Conservation (phyloP, 495 filamentous ascomycete species). For the Penicillium simplicissimum region DNA sequence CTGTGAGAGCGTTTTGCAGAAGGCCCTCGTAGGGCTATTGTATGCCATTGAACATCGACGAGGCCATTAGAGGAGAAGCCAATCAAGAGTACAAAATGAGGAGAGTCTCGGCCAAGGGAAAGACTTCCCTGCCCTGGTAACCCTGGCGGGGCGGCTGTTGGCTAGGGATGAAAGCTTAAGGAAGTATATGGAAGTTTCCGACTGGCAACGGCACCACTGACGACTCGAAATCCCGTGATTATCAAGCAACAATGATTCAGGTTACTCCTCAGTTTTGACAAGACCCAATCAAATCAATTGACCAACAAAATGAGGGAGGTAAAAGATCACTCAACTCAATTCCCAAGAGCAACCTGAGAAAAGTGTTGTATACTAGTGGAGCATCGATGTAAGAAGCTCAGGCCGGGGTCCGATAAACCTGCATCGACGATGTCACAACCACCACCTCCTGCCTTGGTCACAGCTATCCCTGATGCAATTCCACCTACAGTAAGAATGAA, state of each 20-base stretch:
- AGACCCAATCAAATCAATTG: background rate
- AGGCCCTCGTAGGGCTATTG: background rate
- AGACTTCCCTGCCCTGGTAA: background rate
- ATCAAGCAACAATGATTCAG: background rate
- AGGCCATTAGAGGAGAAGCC: background rate
- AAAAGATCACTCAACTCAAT: background rate
- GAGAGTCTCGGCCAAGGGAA: background rate
- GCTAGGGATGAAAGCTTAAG: background rate
- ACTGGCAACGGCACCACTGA: background rate
- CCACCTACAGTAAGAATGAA: constrained; percentile 6
- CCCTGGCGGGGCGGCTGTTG: background rate
- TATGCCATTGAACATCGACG: background rate
- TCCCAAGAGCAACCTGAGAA: background rate
- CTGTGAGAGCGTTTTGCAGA: background rate
- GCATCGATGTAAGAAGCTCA: constrained; percentile 5
- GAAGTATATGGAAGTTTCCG: no score
- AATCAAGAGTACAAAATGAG: background rate
- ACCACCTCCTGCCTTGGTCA: constrained; percentile 22
- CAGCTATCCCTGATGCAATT: constrained; percentile 5
- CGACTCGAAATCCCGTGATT: background rate
- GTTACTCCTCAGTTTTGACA: background rate
- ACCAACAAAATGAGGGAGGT: background rate
- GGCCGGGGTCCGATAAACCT: background rate
- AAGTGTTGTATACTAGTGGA: constrained; percentile 13
- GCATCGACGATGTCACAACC: constrained; percentile 22